phyloP scores from a whole-genome alignment of 768 basidiomycete genomes.

The Pulveroboletus sp. region DNA sequence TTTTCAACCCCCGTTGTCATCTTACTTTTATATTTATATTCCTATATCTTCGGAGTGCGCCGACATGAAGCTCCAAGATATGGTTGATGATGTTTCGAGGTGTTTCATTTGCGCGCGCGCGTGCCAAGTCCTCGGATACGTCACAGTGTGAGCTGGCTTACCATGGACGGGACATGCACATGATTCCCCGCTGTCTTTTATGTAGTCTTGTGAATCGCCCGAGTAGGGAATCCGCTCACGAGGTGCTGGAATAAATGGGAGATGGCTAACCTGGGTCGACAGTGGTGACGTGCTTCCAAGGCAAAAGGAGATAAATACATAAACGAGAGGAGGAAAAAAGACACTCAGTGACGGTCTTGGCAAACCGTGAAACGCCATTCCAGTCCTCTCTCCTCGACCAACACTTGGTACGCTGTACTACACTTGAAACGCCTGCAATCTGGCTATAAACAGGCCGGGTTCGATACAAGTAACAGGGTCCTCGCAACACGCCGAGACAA shows the following conservation, averaged over 20 bases:
- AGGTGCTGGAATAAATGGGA: slow-evolving; percentile 5
- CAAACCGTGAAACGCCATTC: slow-evolving; percentile 14
- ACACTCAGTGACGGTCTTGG: slow-evolving; percentile 1
- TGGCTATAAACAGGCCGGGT: slow-evolving; percentile 4
- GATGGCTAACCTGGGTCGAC: slow-evolving; percentile 4
- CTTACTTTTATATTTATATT: neutral
- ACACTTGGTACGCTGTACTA: neutral
- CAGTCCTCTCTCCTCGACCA: neutral
- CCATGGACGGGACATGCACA: neutral
- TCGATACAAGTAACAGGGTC: slow-evolving; percentile 7
- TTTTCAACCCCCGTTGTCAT: slow-evolving; percentile 1
- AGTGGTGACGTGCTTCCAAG: slow-evolving; percentile 3
- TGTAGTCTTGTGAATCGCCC: slow-evolving; percentile 4
- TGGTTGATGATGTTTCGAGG: neutral
- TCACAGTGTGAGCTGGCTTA: neutral
- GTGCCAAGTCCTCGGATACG: slow-evolving; percentile 18
- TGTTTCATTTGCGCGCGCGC: slow-evolving; percentile 22
- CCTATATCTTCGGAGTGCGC: neutral
- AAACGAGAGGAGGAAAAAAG: neutral
- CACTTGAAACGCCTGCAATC: slow-evolving; percentile 1
- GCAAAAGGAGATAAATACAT: neutral
- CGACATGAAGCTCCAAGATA: neutral
- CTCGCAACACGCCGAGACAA: slow-evolving; percentile 17
- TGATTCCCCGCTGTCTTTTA: neutral
- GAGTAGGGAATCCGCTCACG: slow-evolving; percentile 5